These are phyloP conservation scores for Nitzschia sp. DNA, from an alignment of 108 stramenopile genomes.

Conservation along the genomic window DNA sequence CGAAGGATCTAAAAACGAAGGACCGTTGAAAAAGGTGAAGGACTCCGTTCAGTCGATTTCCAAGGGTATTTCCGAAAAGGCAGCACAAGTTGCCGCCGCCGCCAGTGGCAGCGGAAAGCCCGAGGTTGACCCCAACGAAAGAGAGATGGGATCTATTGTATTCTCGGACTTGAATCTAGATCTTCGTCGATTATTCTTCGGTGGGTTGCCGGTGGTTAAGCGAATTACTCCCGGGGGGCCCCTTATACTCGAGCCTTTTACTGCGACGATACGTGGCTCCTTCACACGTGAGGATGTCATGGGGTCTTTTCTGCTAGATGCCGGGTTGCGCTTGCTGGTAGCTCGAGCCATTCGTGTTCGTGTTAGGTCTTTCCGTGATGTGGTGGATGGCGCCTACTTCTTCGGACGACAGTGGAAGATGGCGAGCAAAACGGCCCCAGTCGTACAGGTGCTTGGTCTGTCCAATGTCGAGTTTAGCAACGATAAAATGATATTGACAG, in stretches of 20 bases:
- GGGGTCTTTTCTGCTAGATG: constrained; percentile 73
- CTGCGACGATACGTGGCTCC: constrained; percentile 73
- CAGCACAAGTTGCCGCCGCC: constrained; percentile 22
- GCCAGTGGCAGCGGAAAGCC: constrained; percentile 1
- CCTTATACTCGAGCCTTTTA: constrained; percentile 81
- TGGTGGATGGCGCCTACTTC: constrained; percentile 85
- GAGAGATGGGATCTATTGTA: constrained; percentile 63
- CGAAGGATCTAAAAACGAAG: neutral
- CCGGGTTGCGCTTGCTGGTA: constrained; percentile 74
- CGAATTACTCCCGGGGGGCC: constrained; percentile 85
- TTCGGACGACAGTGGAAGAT: constrained; percentile 81
- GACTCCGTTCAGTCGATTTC: constrained; percentile 33
- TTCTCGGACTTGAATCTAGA: constrained; percentile 78
- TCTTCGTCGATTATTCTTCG: constrained; percentile 76
- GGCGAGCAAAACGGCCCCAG: constrained; percentile 61
- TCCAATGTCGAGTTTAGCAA: constrained; percentile 81
- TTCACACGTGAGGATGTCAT: constrained; percentile 82
- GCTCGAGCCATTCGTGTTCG: constrained; percentile 71
- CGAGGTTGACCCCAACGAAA: constrained; percentile 6
- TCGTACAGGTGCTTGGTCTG: constrained; percentile 75
- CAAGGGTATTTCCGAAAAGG: constrained; percentile 32
- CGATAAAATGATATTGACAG: constrained; percentile 80
- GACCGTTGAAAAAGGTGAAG: constrained; percentile 13
- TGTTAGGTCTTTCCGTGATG: constrained; percentile 73
- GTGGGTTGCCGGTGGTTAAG: constrained; percentile 68